Base-by-base conservation (phyloP, 2,329 filamentous ascomycete genomes). In the Whalleya microplaca region DNA sequence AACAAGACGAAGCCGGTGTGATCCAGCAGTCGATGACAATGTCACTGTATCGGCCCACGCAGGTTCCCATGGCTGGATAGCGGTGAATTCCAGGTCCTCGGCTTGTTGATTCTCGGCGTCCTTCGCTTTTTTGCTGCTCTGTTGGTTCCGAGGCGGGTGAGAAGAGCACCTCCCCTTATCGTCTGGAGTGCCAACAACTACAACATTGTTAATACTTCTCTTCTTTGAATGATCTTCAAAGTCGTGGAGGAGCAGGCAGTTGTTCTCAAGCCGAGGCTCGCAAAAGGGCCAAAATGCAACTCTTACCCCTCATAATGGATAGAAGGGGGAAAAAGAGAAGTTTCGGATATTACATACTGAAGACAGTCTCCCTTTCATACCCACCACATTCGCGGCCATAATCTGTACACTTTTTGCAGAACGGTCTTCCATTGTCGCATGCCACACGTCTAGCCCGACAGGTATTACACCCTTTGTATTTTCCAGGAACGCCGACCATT, bases 381-480 rank as follows among this genome's bases (percentile, higher is more conserved):
- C 86, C 86, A 45, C 80, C 80, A 64, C 86, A 89, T 55, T 79
- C 70, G 44, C 84, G 76, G 20, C 83, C 82, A 63, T 79, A 82
- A 63, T 80, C 77, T 53, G 78, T 73, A 68, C 86, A 89, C 67
- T 86, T 87, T 52, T 78, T 79, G 69, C 86, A 89, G 40, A 76
- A 75, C 1, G 86, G 86, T 3, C 80, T 79, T 55, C 82, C 78
- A 61, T 86, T 84, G 71, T 86, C 86, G 69, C 86, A 88, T 47
- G 66, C 66, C 43, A 69, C 67, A 51, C 67, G 59, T 37, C 67
- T 64, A 50, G 56, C 82, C 47, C 84, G 76, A 67, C 84, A 87
- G 21, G 84, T 86, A 70, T 85, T 84, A 72, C 84, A 87, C 40
- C 84, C 84, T 70, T 86, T 86, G 69, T 83, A 87, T 70, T 86